phyloP scores from a whole-genome alignment of 192 early-diverging fungal genomes.

The Entomortierella lignicola region DNA sequence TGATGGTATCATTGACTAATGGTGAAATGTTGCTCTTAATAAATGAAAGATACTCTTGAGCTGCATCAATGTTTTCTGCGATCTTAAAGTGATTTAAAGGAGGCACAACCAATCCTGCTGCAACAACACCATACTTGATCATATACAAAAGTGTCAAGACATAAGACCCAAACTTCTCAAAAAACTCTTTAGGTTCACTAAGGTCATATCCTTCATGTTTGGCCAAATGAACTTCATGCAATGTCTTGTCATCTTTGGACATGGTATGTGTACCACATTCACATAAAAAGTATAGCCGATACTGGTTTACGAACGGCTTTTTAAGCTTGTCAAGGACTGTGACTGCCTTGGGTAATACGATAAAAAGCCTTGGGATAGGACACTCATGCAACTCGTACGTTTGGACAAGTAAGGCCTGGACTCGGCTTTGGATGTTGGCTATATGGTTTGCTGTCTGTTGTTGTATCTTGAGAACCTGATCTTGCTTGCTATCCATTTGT shows the following conservation, averaged over 20 bases:
- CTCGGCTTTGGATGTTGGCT: no score
- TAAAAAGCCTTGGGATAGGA: no score
- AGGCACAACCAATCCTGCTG: not conserved
- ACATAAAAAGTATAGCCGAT: constrained; percentile 8
- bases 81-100: not conserved
- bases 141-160: not conserved
- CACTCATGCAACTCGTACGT: no score
- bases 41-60: not conserved
- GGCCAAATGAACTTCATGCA: not conserved
- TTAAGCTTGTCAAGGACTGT: no score
- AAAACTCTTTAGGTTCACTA: not conserved
- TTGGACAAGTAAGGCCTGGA: no score
- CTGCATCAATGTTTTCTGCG: not conserved
- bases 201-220: constrained; percentile 13
- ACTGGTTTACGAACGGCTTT: not conserved
- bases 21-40: not conserved
- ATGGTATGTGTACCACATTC: constrained; percentile 10
- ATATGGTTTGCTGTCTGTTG: no score
- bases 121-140: not conserved
- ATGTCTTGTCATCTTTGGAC: not conserved
- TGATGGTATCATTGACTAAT: constrained; percentile 1
- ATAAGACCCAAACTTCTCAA: not conserved
- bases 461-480: no score
- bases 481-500: no score
- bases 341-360: no score